These are phyloP conservation scores for Linnemannia schmuckeri DNA, from an alignment of 192 early-diverging fungal species.

Conservation along the genomic window DNA sequence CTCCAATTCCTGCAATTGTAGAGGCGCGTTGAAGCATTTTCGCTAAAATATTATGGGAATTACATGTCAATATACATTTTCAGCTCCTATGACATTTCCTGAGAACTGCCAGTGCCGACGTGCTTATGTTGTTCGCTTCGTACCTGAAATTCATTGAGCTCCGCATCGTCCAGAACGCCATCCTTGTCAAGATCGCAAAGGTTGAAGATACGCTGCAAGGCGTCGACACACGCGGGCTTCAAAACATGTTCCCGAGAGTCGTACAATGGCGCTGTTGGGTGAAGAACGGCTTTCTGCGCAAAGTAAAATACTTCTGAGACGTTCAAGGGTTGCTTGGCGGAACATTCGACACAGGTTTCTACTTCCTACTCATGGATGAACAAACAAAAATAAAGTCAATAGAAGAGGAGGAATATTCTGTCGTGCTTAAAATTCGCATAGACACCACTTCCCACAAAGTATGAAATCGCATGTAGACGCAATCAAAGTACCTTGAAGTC, in stretches of 20 bases:
- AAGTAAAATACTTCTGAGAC: slow-evolving; percentile 99
- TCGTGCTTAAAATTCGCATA: not conserved
- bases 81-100: not conserved
- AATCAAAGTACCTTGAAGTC: slow-evolving; percentile 87
- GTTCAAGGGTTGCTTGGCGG: slow-evolving; percentile 94
- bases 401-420: not conserved
- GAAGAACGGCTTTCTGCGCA: slow-evolving; percentile 98
- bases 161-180: slow-evolving; percentile 89
- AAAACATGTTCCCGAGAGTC: slow-evolving; percentile 94
- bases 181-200: slow-evolving; percentile 97
- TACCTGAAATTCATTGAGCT: slow-evolving; percentile 97
- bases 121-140: not conserved
- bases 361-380: slow-evolving; percentile 77
- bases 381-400: not conserved
- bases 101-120: not conserved
- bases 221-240: slow-evolving; percentile 92
- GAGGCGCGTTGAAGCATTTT: slow-evolving; percentile 97
- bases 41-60: slow-evolving; percentile 59
- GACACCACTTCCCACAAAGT: not conserved
- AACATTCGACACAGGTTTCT: slow-evolving; percentile 99
- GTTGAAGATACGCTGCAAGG: slow-evolving; percentile 93
- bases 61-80: not conserved
- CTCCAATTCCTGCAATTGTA: slow-evolving; percentile 96
- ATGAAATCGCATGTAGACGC: not conserved
- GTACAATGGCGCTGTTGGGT: slow-evolving; percentile 97